Evolutionary conservation across 768 basidiomycete species (phyloP).

Genomic region (Lentinula guzmanii): DNA sequence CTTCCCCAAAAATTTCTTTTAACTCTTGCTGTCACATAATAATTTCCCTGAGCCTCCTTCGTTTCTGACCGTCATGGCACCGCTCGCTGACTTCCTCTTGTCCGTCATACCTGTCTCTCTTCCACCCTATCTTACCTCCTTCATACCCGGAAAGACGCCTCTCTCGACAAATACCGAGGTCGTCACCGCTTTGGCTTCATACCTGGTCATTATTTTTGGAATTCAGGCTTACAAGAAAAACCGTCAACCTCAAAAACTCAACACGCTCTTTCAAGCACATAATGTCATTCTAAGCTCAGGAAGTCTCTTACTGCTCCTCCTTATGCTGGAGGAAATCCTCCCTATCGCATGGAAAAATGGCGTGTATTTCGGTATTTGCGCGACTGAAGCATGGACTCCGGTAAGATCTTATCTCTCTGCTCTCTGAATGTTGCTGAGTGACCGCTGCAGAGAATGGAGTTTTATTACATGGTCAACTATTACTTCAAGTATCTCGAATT

Average conservation of each 20-base stretch:
- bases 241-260: constrained; percentile 67
- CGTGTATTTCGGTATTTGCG: constrained; percentile 74
- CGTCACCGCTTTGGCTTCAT: constrained; percentile 59
- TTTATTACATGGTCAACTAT: constrained; percentile 99
- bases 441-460: constrained; percentile 68
- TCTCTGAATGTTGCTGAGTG: constrained; percentile 4
- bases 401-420: constrained; percentile 41
- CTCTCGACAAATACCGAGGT: constrained; percentile 80
- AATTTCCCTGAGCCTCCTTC: constrained; percentile 16
- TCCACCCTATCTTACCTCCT: constrained; percentile 52
- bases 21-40: constrained; percentile 12
- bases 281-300: constrained; percentile 85
- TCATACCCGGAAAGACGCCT: constrained; percentile 72
- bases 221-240: constrained; percentile 81
- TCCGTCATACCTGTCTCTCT: constrained; percentile 50
- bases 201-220: constrained; percentile 87
- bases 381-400: constrained; percentile 74
- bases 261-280: constrained; percentile 81
- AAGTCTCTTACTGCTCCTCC: constrained; percentile 74
- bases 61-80: constrained; percentile 46
- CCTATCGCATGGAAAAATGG: constrained; percentile 74
- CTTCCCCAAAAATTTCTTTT: constrained; percentile 2
- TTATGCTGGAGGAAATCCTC: constrained; percentile 89
- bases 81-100: constrained; percentile 70
- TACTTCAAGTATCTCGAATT: constrained; percentile 98